These are phyloP conservation scores for Arctostaphylos glauca DNA, from an alignment of 148 eudicot species.

Conservation along the genomic window DNA sequence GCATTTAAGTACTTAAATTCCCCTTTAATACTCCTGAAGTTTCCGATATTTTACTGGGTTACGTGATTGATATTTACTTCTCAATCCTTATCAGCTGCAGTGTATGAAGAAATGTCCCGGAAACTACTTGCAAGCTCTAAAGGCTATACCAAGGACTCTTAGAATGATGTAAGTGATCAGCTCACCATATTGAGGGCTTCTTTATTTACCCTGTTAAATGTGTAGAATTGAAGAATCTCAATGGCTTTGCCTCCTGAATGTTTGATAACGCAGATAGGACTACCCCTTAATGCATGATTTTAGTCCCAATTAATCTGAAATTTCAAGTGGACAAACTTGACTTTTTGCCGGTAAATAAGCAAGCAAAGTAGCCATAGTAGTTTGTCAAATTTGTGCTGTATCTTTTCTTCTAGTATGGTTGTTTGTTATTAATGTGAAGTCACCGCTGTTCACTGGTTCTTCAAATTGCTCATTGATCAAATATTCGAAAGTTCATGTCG, in stretches of 20 bases:
- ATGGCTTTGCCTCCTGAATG: neutral
- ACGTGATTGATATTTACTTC: neutral
- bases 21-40: neutral
- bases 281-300: neutral
- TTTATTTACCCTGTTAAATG: neutral
- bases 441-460: neutral
- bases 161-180: constrained; percentile 90
- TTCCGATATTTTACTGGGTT: neutral
- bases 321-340: neutral
- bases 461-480: neutral
- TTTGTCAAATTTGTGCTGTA: neutral
- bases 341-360: neutral
- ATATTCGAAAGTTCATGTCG: neutral
- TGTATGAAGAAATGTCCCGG: constrained; percentile 78
- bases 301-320: neutral
- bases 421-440: neutral
- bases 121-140: constrained; percentile 74
- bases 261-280: neutral
- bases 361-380: neutral
- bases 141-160: constrained; percentile 86
- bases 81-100: constrained; percentile 52
- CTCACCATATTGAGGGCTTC: neutral
- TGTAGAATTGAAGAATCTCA: neutral
- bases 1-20: neutral
- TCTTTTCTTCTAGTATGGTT: neutral